phyloP scores from a whole-genome alignment of 306 rosid species.

The Vigna nakashimae region DNA sequence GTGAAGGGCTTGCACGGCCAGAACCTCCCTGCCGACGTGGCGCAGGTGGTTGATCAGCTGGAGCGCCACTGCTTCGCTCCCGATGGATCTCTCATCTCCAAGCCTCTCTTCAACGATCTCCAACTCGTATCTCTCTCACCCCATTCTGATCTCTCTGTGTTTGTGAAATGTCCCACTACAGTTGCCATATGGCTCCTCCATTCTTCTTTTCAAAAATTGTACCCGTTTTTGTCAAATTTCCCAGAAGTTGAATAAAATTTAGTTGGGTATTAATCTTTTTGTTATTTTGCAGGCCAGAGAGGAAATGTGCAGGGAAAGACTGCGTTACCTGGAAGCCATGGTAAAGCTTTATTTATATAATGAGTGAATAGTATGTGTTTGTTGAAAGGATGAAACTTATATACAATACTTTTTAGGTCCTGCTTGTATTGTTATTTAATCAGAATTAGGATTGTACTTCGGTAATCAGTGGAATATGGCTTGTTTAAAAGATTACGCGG shows the following conservation, averaged over 20 bases:
- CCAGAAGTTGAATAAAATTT: background rate
- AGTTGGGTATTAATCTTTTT: slow-evolving; percentile 31
- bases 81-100: slow-evolving; percentile 90
- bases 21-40: slow-evolving; percentile 73
- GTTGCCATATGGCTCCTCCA: slow-evolving; percentile 19
- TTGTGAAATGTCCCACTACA: slow-evolving; percentile 31
- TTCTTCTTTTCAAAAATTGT: slow-evolving; percentile 6
- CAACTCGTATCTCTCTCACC: slow-evolving; percentile 60
- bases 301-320: slow-evolving; percentile 94
- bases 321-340: slow-evolving; percentile 86
- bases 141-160: slow-evolving; percentile 21
- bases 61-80: slow-evolving; percentile 96
- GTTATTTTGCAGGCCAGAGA: slow-evolving; percentile 81
- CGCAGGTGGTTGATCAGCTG: slow-evolving; percentile 80
- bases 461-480: background rate
- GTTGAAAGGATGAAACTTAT: background rate
- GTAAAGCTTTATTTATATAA: slow-evolving; percentile 45
- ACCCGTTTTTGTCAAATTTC: slow-evolving; percentile 30
- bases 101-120: slow-evolving; percentile 77
- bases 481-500: background rate
- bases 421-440: background rate
- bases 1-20: slow-evolving; percentile 79
- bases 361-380: background rate
- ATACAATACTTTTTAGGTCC: background rate
- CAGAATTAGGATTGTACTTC: background rate